Evolutionary conservation across 495 filamentous ascomycete species (phyloP).

Genomic region (Aspergillus indologenus): DNA sequence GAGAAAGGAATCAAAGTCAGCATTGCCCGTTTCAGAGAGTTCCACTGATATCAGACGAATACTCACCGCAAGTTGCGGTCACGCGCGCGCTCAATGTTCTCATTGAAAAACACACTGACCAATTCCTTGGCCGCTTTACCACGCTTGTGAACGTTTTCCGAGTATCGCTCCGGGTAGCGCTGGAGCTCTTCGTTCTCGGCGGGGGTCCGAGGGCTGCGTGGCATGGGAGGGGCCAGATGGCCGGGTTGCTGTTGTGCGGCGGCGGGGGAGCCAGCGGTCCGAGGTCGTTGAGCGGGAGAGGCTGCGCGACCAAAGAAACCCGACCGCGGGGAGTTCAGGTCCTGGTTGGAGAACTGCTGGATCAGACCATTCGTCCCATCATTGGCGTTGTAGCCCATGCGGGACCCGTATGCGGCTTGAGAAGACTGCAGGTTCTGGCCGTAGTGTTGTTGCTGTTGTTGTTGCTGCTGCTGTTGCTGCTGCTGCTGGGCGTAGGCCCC

Average conservation of each 20-base stretch:
- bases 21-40: not conserved
- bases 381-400: conserved; percentile 46
- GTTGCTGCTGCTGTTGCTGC: conserved; percentile 22
- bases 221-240: conserved; percentile 64
- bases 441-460: conserved; percentile 49
- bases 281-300: conserved; percentile 70
- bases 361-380: conserved; percentile 77
- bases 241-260: conserved; percentile 58
- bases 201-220: conserved; percentile 43
- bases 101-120: conserved; percentile 89
- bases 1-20: conserved; percentile 1
- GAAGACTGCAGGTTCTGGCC: conserved; percentile 58
- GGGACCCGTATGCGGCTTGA: conserved; percentile 48
- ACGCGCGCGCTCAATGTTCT: conserved; percentile 86
- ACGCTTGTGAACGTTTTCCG: conserved; percentile 74
- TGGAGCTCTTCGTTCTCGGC: conserved; percentile 54
- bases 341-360: conserved; percentile 96
- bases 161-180: conserved; percentile 73
- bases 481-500: conserved; percentile 56
- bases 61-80: conserved; percentile 86
- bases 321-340: conserved; percentile 68
- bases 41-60: conserved; percentile 3
- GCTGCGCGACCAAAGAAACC: conserved; percentile 68
- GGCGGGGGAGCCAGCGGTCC: conserved; percentile 65
- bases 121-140: conserved; percentile 59